Base-by-base conservation (phyloP, 306 rosid genomes). In the Biancaea sappan region DNA sequence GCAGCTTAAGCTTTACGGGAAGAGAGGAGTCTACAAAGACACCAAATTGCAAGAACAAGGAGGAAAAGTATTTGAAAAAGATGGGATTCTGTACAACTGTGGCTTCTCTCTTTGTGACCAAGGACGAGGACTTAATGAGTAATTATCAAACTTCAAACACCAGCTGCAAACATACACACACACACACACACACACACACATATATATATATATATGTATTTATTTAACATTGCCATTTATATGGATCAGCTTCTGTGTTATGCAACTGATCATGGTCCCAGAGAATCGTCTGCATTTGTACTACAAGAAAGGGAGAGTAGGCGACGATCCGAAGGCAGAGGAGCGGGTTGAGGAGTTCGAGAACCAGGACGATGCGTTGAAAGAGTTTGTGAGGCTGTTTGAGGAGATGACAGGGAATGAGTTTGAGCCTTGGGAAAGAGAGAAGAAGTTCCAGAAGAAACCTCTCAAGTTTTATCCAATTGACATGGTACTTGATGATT, bases 1-100 rank as follows among this genome's bases (percentile, higher is more conserved):
- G 81, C 92, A 94, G 98, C 88, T 89, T 41, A 91, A 88, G 89
- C 83, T 94, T 60, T 94, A 82, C 64, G 98, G 96, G 43, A 94
- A 89, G 81, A 88, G 93, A 71, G 90, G 91, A 46, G 87, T 91
- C 24, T 83, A 62, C 12, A 62, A 62, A 35, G 68, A 62, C 21
- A 3, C 48, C 9, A 62, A 35, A 62, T 28, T 62, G 29, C 48
- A 62, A 26, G 68, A 62, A 28, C 86, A 80, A 84, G 93, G 86
- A 16, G 92, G 95, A 76, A 53, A 85, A 69, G 87, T 94, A 74
- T 75, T 88, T 22, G 68, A 37, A 62, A 62, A 62, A 19, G 68
- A 62, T 56, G 88, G 90, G n/a, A 81, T 90, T 60, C 22, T 91
- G 63, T 91, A 89, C 79, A 91, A 87, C 80, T 90, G 98, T 68